phyloP scores from a whole-genome alignment of 305 asterid genomes.

The Fraxinus velutina region DNA sequence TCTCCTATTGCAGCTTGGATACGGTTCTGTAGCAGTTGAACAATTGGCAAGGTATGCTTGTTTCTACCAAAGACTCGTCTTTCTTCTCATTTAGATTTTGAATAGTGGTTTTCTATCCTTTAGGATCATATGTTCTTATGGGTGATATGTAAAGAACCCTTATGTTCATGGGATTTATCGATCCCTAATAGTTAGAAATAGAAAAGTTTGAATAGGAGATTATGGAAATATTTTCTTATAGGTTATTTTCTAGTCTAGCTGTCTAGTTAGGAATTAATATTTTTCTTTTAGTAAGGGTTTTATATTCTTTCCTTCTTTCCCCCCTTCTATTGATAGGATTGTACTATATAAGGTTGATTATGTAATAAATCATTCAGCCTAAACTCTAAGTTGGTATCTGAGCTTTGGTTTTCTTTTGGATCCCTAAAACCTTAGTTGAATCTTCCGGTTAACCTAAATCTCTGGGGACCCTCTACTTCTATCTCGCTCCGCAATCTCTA shows the following conservation, averaged over 20 bases:
- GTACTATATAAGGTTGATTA: not conserved
- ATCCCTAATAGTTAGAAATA: not conserved
- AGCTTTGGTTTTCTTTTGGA: not conserved
- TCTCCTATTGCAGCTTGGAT: constrained; percentile 69
- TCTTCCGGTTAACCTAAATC: not conserved
- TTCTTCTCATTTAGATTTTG: constrained; percentile 13
- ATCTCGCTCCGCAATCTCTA: not conserved
- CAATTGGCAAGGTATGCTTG: constrained; percentile 59
- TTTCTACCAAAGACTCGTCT: constrained; percentile 3
- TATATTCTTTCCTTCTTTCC: not conserved
- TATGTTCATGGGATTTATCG: not conserved
- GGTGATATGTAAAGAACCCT: not conserved
- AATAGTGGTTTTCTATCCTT: not conserved
- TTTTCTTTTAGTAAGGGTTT: not conserved
- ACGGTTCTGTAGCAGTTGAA: constrained; percentile 82
- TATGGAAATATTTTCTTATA: not conserved
- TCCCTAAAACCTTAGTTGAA: not conserved
- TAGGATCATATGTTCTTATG: not conserved
- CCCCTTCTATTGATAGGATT: not conserved
- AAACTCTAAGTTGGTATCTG: not conserved
- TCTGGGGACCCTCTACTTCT: not conserved
- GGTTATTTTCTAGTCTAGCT: not conserved
- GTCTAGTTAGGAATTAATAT: not conserved
- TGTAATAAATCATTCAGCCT: not conserved
- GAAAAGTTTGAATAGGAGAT: not conserved